Evolutionary conservation across 148 eudicot genomes (phyloP), one percentile per base, ranked within the genome.

Genomic region (Heliamphora exappendiculata): DNA sequence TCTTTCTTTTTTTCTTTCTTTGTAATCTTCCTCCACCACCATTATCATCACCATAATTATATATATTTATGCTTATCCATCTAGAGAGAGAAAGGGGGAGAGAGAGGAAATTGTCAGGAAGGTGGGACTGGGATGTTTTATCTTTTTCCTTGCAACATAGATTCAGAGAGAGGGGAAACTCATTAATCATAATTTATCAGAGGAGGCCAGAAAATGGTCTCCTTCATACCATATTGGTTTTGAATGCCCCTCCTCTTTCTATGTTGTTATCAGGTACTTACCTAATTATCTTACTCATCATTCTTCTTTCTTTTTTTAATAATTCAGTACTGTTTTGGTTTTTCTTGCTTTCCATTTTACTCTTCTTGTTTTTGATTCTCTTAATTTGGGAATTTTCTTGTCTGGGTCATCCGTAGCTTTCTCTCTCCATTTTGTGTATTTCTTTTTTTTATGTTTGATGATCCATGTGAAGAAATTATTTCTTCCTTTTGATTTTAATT

Each of bases 161-260:
- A 20, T 6, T 16, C 57, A n/a, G 2, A 9, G 68, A 37, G 70
- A 19, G 51, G 26, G 34, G 59, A 58, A 73, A 39, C 50, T 42
- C 76, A 55, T 37, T 73, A 26, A 33, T 7, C 67, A 59, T 24
- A 74, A 24, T 58, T 59, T 28, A 68, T 36, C 29, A 57, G 59
- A 33, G 64, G 73, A 33, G 67, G 82, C 74, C 67, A 66, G 63
- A 62, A 66, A 72, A 72, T 59, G 81, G 77, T 73, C 79, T 77
- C 66, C 54, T 68, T 59, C 44, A 20, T 5, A 70, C 42, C 73
- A 33, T 68, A 44, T 8, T 29, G 5, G 62, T 17, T 58, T 60
- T 80, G 74, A 44, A 70, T 63, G 63, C n/a, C n/a, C n/a, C 37
- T 33, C 34, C 57, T 36, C 2, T 34, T 26, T 70, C 0, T 55